Base-by-base conservation (phyloP, 179 eudicot genomes). In the Sideroxylon spinosum region DNA sequence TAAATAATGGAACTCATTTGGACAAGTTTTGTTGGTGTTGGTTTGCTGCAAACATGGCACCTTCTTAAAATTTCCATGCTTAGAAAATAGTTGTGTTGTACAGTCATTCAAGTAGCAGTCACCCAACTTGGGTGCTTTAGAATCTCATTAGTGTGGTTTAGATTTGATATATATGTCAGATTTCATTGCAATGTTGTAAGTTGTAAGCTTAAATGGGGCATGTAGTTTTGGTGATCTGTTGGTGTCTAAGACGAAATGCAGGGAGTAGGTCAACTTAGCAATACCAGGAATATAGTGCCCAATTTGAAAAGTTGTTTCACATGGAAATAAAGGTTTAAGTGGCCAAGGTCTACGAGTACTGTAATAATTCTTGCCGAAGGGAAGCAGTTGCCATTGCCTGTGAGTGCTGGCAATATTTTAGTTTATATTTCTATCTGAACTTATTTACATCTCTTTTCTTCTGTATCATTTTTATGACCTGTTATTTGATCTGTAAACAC, bases 321-420 rank as follows among this genome's bases (percentile, higher is more conserved):
- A 37, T 37, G 44, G 44, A 37, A 37, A 11, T 16, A 19, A 67
- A 28, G 71, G 50, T 37, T 71, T 50, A 50, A 52, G 22, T 71
- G 37, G 60, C 57, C 29, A 14, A 49, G 60, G 37, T 50, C 8
- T 13, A 23, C 44, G 16, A n/a, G 59, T 26, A 50, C 57, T 71
- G 20, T n/a, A 71, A 6, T 48, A 23, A 70, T 49, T 49, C 56
- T 49, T 50, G 60, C 10, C 6, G 44, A 71, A 23, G 59, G 50
- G 55, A 71, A n/a, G 17, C 73, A 46, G 23, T 72, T 72, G 76
- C 17, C 26, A 72, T n/a, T 50, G 53, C 63, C 49, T 14, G 49
- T 72, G 48, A 55, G 28, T 28, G 46, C 64, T 12, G 49, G 29
- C 16, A 17, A 2, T 4, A 2, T 52, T 71, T 16, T 14, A 48